Conservation (phyloP, 768 basidiomycete species). For the Leccinum rimulosum region DNA sequence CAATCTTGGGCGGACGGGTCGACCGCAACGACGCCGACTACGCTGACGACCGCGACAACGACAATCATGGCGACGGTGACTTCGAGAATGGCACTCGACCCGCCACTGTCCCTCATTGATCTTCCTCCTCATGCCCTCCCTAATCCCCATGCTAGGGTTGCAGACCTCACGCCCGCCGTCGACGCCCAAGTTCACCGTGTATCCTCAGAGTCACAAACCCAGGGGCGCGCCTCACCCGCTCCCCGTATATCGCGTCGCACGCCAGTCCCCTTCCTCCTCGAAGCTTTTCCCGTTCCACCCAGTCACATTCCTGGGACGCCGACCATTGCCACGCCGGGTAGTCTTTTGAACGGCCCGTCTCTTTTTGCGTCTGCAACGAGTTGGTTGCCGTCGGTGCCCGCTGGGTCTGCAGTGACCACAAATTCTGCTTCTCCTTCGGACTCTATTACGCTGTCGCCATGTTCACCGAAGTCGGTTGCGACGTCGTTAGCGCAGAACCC, state of each 20-base stretch:
- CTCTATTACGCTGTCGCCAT: conserved; percentile 10
- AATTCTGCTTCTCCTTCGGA: not conserved
- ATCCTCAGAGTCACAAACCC: conserved; percentile 26
- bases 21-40: conserved; percentile 16
- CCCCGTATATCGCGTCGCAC: conserved; percentile 30
- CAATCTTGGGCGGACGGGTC: conserved; percentile 9
- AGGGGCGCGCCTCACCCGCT: conserved; percentile 25
- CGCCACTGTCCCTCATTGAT: conserved; percentile 5
- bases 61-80: conserved; percentile 19
- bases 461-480: conserved; percentile 15
- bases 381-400: conserved; percentile 8
- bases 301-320: conserved; percentile 33
- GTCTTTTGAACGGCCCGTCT: conserved; percentile 10
- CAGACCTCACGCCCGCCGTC: conserved; percentile 11
- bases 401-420: conserved; percentile 1
- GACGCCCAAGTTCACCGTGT: conserved; percentile 17
- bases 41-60: conserved; percentile 5
- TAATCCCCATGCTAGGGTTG: conserved; percentile 11
- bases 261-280: conserved; percentile 35
- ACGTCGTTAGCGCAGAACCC: conserved; percentile 38
- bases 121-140: conserved; percentile 16
- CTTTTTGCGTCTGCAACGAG: conserved; percentile 13
- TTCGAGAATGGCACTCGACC: conserved; percentile 20
- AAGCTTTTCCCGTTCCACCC: conserved; percentile 37
- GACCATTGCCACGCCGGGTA: not conserved